These are phyloP conservation scores for Apiospora rasikravindrae DNA, from an alignment of 2,329 filamentous ascomycete genomes.

Conservation along the genomic window DNA sequence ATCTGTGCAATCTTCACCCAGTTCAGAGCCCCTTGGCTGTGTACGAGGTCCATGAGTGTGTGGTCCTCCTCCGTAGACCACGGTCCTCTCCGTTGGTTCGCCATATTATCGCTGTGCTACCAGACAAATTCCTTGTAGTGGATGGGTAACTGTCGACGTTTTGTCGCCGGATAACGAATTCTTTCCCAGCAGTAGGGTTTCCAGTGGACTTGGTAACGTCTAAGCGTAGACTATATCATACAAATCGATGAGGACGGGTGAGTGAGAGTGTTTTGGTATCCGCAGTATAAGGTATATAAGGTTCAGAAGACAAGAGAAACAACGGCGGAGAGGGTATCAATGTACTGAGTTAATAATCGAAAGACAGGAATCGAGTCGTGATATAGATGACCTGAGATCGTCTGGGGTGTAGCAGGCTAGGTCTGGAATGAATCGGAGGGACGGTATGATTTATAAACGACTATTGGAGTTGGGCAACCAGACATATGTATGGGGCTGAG, in stretches of 20 bases:
- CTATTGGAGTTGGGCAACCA: constrained; percentile 13
- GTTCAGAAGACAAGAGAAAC: constrained; percentile 2
- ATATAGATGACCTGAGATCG: constrained; percentile 14
- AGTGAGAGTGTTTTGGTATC: background rate
- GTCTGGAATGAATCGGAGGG: constrained; percentile 13
- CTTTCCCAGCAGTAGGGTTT: background rate
- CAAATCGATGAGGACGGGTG: background rate
- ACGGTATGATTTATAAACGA: constrained; percentile 20
- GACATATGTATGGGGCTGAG: constrained; percentile 19
- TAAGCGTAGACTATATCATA: background rate
- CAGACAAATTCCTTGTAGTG: background rate
- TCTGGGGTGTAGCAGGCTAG: constrained; percentile 18
- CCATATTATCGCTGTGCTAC: background rate
- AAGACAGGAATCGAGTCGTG: constrained; percentile 11
- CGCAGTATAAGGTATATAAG: constrained; percentile 17
- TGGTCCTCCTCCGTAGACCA: constrained; percentile 83
- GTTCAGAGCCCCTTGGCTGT: constrained; percentile 76
- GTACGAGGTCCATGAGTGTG: constrained; percentile 72
- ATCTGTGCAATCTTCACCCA: constrained; percentile 86
- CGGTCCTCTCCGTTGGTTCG: constrained; percentile 65
- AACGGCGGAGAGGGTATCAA: constrained; percentile 15
- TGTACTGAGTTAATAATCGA: constrained; percentile 7
- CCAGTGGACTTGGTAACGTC: constrained; percentile 2
- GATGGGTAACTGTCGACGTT: background rate
- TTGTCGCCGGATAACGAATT: background rate